Percentiles rank a stretch among this genome's conserved stretches.
Evolutionary conservation across 1,139 yeast species (phyloP).

Genomic region (Candida anutae): DNA sequence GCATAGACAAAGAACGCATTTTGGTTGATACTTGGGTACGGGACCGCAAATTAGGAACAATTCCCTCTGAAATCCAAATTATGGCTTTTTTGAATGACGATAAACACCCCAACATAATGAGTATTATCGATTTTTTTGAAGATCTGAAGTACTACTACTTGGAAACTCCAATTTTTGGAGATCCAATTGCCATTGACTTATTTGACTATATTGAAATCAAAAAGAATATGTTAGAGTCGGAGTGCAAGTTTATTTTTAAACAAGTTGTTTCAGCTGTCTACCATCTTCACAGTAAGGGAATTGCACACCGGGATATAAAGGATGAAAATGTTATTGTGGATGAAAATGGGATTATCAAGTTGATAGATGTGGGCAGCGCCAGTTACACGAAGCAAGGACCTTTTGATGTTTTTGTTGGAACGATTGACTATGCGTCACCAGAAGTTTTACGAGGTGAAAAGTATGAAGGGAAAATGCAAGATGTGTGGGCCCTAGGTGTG

Average conservation of each 20-base stretch:
- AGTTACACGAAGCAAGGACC: slow-evolving; percentile 89
- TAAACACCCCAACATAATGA: slow-evolving; percentile 82
- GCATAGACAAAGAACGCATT: slow-evolving; percentile 86
- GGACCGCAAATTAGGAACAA: slow-evolving; percentile 82
- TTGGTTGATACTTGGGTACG: slow-evolving; percentile 96
- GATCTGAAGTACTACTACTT: slow-evolving; percentile 82
- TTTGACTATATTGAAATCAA: slow-evolving; percentile 86
- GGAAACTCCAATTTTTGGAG: slow-evolving; percentile 85
- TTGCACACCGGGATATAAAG: slow-evolving; percentile 90
- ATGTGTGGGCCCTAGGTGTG: slow-evolving; percentile 94
- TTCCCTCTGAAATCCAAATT: slow-evolving; percentile 90
- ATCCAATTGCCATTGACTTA: slow-evolving; percentile 82
- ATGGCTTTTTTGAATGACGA: slow-evolving; percentile 69
- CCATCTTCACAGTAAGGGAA: slow-evolving; percentile 78
- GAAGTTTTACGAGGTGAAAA: slow-evolving; percentile 86
- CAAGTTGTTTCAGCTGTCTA: slow-evolving; percentile 74
- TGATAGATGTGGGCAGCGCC: slow-evolving; percentile 94
- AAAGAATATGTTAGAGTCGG: slow-evolving; percentile 68
- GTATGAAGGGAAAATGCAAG: slow-evolving; percentile 90
- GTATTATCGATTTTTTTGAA: slow-evolving; percentile 84
- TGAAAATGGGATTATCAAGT: slow-evolving; percentile 62
- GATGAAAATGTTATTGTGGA: slow-evolving; percentile 93
- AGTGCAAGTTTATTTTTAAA: slow-evolving; percentile 67
- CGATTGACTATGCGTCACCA: slow-evolving; percentile 95
- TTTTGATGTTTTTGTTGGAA: slow-evolving; percentile 94